A percentile compares a stretch with the other conserved stretches of the same genome.
Conservation (phyloP, 2,329 filamentous ascomycete genomes). For the Botrytis cinerea region DNA sequence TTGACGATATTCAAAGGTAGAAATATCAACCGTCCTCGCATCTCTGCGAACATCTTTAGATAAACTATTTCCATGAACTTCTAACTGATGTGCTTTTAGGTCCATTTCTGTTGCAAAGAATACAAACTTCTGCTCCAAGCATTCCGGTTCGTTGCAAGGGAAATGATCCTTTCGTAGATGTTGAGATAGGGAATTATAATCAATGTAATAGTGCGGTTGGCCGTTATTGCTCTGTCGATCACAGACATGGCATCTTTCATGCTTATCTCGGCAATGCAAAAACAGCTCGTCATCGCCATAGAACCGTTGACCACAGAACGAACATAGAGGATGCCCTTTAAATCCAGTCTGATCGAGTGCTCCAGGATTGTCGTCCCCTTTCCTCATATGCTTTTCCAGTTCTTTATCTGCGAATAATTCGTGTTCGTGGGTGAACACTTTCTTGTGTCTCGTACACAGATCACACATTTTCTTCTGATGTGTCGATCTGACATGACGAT, state of each 20-base stretch:
- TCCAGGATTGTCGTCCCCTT: slow-evolving; percentile 88
- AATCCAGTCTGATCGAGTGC: slow-evolving; percentile 92
- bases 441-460: slow-evolving; percentile 90
- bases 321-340: slow-evolving; percentile 91
- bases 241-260: slow-evolving; percentile 94
- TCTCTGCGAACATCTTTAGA: slow-evolving; percentile 84
- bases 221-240: slow-evolving; percentile 54
- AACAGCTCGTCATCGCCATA: slow-evolving; percentile 97
- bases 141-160: slow-evolving; percentile 80
- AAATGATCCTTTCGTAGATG: slow-evolving; percentile 91
- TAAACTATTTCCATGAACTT: slow-evolving; percentile 74
- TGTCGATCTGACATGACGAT: slow-evolving; percentile 76
- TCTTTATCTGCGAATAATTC: slow-evolving; percentile 83
- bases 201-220: slow-evolving; percentile 84
- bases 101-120: slow-evolving; percentile 96
- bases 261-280: slow-evolving; percentile 87
- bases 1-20: slow-evolving; percentile 76
- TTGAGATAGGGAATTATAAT: slow-evolving; percentile 82
- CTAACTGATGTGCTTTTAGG: slow-evolving; percentile 87
- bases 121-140: slow-evolving; percentile 94
- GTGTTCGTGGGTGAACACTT: slow-evolving; percentile 97
- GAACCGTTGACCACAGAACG: slow-evolving; percentile 87
- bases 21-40: slow-evolving; percentile 82
- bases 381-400: slow-evolving; percentile 82
- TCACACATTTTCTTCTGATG: slow-evolving; percentile 92